Base-by-base conservation (phyloP, 768 basidiomycete species). In the Macrolepiota dolichaula region DNA sequence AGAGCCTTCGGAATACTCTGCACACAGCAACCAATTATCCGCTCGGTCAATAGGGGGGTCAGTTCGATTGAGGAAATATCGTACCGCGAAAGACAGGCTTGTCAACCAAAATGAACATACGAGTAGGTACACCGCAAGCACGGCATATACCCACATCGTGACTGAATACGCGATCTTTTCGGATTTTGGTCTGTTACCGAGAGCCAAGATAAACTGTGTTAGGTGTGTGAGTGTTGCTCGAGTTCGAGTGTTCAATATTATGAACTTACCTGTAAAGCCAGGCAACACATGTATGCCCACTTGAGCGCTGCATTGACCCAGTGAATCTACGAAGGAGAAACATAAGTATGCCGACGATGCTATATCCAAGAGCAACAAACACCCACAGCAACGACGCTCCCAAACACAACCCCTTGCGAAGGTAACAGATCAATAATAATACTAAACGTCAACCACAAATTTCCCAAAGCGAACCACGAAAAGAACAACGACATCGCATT, bases 381-480 rank as follows among this genome's bases (percentile, higher is more conserved):
- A n/a, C 36, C 3, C 0, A 44, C 12, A 36, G 12, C 27, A 61
- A 36, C 32, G 25, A 54, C 75, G 91, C 61, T 70, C 95, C 94
- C 77, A 64, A 62, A 84, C 79, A 55, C 52, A 35, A 53, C 59
- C 61, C 59, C 69, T 80, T 74, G 35, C 67, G 59, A 57, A 1
- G 91, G 89, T 12, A 95, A 79, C 47, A 97, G 81, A 68, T 94
- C 87, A 80, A 96, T 92, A 73, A 97, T 93, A 76, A 97, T 96
- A 65, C 88, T 88, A 81, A 96, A 96, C 24, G 92, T 96, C 62
- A 97, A 77, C 92, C 93, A 96, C 47, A 96, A 77, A 70, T 96
- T 96, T 65, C 93, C 94, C 61, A 96, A 73, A 6, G 92, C 87
- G 75, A 97, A 97, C 93, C 94, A 98, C 9, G 91, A 88, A 77